These are phyloP conservation scores for Tilletia indica DNA, from an alignment of 1,284 basidiomycete species.

Conservation along the genomic window DNA sequence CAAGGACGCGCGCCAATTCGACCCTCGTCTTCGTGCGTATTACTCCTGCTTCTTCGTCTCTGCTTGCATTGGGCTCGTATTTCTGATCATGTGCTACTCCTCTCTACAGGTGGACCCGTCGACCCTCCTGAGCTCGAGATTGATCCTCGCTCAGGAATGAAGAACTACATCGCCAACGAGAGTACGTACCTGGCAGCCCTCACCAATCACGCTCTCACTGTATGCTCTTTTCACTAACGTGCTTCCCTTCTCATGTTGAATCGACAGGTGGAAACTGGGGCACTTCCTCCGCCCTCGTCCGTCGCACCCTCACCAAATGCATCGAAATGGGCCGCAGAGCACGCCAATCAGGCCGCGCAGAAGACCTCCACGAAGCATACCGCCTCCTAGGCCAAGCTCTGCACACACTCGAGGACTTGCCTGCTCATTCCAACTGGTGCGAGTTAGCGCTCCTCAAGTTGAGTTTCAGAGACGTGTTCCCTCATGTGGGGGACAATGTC, in stretches of 20 bases:
- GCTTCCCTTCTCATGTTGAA: background rate
- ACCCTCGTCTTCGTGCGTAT: constrained; percentile 67
- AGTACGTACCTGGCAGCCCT: constrained; percentile 35
- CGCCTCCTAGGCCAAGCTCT: constrained; percentile 57
- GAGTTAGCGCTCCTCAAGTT: too few species aligned
- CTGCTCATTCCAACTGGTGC: too few species aligned
- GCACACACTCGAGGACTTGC: constrained; percentile 78
- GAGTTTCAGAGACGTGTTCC: too few species aligned
- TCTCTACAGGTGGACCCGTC: constrained; percentile 63
- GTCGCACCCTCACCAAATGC: constrained; percentile 73
- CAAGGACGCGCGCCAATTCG: constrained; percentile 71
- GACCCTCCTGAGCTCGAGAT: constrained; percentile 78
- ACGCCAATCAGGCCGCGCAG: constrained; percentile 61
- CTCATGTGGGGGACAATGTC: too few species aligned
- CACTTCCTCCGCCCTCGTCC: constrained; percentile 78
- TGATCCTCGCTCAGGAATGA: constrained; percentile 85
- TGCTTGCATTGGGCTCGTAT: too few species aligned
- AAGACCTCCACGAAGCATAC: constrained; percentile 70
- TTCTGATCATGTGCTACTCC: too few species aligned
- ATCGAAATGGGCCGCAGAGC: constrained; percentile 65
- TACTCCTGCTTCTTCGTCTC: background rate
- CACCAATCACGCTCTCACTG: background rate
- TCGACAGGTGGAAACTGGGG: constrained; percentile 67
- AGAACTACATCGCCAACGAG: constrained; percentile 87
- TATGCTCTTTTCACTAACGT: background rate